Evolutionary conservation across 208 protist genomes (phyloP), one percentile per base, ranked within the genome.

Genomic region (Trypanosomatidae sp.): DNA sequence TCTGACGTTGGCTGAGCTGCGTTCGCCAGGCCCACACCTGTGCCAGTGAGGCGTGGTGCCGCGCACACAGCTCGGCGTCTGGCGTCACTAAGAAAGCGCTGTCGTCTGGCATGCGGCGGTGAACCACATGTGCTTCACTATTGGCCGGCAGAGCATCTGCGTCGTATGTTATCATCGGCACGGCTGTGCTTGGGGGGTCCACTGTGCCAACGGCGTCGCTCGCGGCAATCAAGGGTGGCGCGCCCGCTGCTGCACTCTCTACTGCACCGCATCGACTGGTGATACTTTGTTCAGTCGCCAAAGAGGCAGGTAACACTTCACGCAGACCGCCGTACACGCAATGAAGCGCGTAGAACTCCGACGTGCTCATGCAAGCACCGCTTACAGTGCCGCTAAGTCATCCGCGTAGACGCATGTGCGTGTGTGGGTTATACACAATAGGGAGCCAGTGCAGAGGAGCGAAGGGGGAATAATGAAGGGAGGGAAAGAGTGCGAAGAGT

Each of bases 21-120:
- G 50, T 10, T 41, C 68, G 55, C 68, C 68, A 72, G 25, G 30
- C n/a, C 50, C 52, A 46, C 17, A 72, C 52, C 17, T 72, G 68
- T 59, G 33, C 39, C 49, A 72, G 43, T 22, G 68, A 72, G 17
- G 43, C 13, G 55, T 30, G 43, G 41, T 72, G 68, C 33, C 68
- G 30, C 10, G 55, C 39, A 36, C 68, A 72, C 36, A 72, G 41
- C 52, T 72, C 68, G 25, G 68, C 55, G 4, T 72, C 68, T 43
- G 68, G 52, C 17, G 68, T 64, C 39, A 60, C n/a, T 25, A 72
- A 43, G 25, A 72, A 72, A 25, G 13, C 8, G 10, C 22, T 36
- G 68, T 60, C 55, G 33, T 41, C 53, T 25, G 47, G 64, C 10
- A 44, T 41, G 9, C 17, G 19, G 22, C 22, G 19, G 39, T 44